These are phyloP conservation scores for Huiozyma naganishii DNA, from an alignment of 805 yeast species.

Conservation along the genomic window DNA sequence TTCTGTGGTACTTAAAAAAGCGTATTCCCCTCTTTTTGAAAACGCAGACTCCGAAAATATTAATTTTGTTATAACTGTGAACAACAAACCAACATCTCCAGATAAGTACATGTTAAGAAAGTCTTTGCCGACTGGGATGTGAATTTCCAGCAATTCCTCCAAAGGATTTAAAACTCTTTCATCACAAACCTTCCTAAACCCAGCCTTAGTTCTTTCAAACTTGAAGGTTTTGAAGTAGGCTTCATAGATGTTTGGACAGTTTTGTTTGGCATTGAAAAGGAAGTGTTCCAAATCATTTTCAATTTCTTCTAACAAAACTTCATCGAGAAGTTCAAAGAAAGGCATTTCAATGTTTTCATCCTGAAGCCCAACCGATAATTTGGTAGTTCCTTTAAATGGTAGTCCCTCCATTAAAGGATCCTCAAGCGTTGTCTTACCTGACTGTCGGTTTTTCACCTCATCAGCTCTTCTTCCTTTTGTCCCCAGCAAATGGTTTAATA, in stretches of 20 bases:
- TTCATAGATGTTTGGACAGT: conserved; percentile 1
- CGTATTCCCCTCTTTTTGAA: conserved; percentile 3
- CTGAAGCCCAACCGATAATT: too few relatives aligned
- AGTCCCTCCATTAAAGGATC: conserved; percentile 1
- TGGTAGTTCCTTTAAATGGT: background rate
- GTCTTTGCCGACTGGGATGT: conserved; percentile 5
- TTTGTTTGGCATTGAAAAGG: conserved; percentile 1
- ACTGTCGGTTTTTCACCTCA: background rate
- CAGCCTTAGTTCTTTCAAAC: background rate
- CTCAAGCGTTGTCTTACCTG: background rate
- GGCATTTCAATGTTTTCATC: background rate
- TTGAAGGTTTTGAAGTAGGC: background rate
- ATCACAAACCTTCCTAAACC: background rate
- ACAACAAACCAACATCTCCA: conserved; percentile 1
- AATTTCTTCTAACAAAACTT: conserved; percentile 1
- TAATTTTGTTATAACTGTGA: conserved; percentile 3
- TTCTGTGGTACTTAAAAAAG: conserved; percentile 1
- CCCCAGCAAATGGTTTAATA: background rate
- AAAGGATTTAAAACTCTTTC: conserved; percentile 1
- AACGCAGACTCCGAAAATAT: conserved; percentile 3
- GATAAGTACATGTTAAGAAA: conserved; percentile 4
- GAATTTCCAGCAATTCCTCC: conserved; percentile 7
- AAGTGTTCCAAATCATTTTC: conserved; percentile 1
- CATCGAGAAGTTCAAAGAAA: background rate
- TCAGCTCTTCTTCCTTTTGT: background rate